phyloP scores from a whole-genome alignment of 2,329 filamentous ascomycete species.

The Colletotrichum destructivum region DNA sequence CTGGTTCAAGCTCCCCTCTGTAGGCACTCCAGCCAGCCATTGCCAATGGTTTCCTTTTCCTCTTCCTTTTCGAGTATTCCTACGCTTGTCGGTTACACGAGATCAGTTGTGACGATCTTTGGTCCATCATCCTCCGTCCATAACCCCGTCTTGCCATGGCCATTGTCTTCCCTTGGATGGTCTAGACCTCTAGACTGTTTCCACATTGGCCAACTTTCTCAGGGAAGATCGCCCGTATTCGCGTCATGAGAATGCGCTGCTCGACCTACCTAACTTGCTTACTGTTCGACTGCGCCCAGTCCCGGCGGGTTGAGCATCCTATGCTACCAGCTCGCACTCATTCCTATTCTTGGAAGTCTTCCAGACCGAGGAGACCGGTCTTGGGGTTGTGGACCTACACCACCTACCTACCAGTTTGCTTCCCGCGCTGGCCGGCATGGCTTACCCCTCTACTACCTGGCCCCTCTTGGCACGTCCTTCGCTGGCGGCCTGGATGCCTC shows the following conservation, averaged over 20 bases:
- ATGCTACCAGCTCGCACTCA: not conserved
- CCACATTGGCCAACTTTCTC: conserved; percentile 38
- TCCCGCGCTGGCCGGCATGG: conserved; percentile 6
- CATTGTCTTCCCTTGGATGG: conserved; percentile 14
- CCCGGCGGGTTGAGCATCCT: conserved; percentile 8
- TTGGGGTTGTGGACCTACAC: conserved; percentile 20
- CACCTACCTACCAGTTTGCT: conserved; percentile 7
- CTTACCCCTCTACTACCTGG: conserved; percentile 16
- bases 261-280: conserved; percentile 5
- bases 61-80: conserved; percentile 10
- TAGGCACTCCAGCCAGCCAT: not conserved
- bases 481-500: conserved; percentile 10
- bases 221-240: conserved; percentile 18
- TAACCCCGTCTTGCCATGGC: conserved; percentile 12
- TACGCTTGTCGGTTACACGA: not conserved
- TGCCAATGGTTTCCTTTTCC: not conserved
- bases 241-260: conserved; percentile 23
- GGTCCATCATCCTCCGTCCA: not conserved
- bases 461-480: conserved; percentile 13
- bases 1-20: not conserved
- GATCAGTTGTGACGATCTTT: conserved; percentile 22
- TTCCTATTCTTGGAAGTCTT: conserved; percentile 16
- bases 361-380: conserved; percentile 26
- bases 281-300: conserved; percentile 6
- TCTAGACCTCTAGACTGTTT: conserved; percentile 32